Evolutionary conservation across 2,329 filamentous ascomycete genomes (phyloP).

Genomic region (Trichophyton verrucosum): DNA sequence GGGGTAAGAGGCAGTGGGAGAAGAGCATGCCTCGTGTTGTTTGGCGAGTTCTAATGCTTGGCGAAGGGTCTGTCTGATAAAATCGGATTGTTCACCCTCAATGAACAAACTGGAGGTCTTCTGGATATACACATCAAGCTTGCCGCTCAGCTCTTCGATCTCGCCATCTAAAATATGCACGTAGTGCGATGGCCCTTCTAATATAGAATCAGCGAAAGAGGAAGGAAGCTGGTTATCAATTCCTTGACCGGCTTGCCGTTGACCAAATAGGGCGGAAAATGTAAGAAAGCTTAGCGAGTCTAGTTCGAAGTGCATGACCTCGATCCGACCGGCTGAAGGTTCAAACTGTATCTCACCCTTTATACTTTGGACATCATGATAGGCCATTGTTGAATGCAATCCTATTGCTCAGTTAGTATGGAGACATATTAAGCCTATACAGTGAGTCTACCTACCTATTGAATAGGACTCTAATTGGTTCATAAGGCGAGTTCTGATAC

Average conservation of each 20-base stretch:
- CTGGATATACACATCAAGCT: conserved; percentile 44
- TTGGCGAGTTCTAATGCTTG: conserved; percentile 28
- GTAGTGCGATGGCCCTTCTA: conserved; percentile 26
- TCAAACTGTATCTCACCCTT: conserved; percentile 39
- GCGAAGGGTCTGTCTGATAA: conserved; percentile 40
- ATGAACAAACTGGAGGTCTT: conserved; percentile 36
- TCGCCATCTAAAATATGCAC: conserved; percentile 41
- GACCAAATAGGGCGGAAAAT: conserved; percentile 32
- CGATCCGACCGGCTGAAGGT: conserved; percentile 40
- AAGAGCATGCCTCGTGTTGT: conserved; percentile 25
- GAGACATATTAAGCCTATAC: neutral
- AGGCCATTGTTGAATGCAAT: conserved; percentile 42
- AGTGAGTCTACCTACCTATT: conserved; percentile 27
- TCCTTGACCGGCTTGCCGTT: conserved; percentile 25
- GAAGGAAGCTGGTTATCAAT: conserved; percentile 33
- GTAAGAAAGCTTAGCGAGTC: conserved; percentile 36
- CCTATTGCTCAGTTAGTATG: conserved; percentile 16
- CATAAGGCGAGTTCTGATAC: conserved; percentile 45
- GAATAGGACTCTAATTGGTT: conserved; percentile 48
- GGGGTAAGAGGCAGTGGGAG: neutral
- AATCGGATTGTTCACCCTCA: conserved; percentile 38
- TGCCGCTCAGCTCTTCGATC: conserved; percentile 38
- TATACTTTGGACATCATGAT: conserved; percentile 38
- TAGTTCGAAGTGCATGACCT: conserved; percentile 45
- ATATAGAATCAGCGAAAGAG: conserved; percentile 16